Conservation (phyloP, 371 early-diverging fungal species). For the Apophysomyces ossiformis region DNA sequence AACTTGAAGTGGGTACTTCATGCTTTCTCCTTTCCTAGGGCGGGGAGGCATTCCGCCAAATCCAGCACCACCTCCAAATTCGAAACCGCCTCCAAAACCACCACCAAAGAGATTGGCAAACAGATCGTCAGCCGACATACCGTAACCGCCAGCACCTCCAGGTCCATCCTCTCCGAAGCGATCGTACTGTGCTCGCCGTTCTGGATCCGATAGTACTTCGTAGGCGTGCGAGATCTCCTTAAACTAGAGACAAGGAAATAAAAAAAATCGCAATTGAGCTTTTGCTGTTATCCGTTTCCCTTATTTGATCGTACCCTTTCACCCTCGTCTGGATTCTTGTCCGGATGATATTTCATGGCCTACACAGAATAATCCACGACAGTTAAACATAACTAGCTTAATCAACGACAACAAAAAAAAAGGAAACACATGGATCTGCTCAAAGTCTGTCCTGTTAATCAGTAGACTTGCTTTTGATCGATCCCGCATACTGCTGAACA, state of each 20-base stretch:
- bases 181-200: constrained; percentile 86
- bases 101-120: constrained; percentile 80
- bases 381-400: neutral
- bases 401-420: neutral
- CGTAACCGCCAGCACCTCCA: constrained; percentile 49
- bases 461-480: neutral
- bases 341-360: constrained; percentile 96
- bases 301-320: constrained; percentile 29
- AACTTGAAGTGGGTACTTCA: constrained; percentile 62
- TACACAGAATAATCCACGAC: neutral
- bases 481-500: neutral
- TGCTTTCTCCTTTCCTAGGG: constrained; percentile 76
- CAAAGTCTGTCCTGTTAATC: neutral
- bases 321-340: constrained; percentile 67
- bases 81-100: constrained; percentile 19
- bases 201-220: constrained; percentile 89
- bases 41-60: constrained; percentile 17
- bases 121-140: constrained; percentile 78
- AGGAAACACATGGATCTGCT: neutral
- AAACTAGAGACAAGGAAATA: constrained; percentile 69
- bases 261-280: neutral
- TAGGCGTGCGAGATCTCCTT: constrained; percentile 95
- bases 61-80: constrained; percentile 17
- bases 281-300: neutral
- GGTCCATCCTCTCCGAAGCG: constrained; percentile 89